phyloP scores from a whole-genome alignment of 1,139 yeast genomes.

The Meyerozyma guilliermondii region DNA sequence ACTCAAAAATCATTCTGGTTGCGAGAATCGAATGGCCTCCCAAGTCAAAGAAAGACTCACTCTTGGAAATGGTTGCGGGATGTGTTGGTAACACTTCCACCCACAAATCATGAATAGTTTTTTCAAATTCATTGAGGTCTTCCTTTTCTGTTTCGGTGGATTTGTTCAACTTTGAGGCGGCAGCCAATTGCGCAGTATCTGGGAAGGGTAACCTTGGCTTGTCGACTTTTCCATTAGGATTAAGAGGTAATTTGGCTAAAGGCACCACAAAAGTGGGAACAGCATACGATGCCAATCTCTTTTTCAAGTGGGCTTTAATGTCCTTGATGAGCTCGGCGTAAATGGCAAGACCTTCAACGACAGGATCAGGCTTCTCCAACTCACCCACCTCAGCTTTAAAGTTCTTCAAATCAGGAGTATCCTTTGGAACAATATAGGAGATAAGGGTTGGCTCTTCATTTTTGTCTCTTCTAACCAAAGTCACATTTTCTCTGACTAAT shows the following conservation, averaged over 20 bases:
- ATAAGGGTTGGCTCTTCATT: conserved; percentile 89
- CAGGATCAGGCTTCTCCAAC: conserved; percentile 46
- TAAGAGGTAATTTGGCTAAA: conserved; percentile 77
- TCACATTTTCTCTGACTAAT: conserved; percentile 83
- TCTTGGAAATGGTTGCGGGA: conserved; percentile 70
- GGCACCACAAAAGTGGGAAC: conserved; percentile 92
- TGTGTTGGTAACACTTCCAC: conserved; percentile 74
- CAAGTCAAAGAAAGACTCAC: conserved; percentile 90
- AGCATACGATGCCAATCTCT: conserved; percentile 88
- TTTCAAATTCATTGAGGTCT: conserved; percentile 57
- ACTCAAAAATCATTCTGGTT: conserved; percentile 91
- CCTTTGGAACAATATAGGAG: conserved; percentile 87
- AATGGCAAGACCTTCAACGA: conserved; percentile 73
- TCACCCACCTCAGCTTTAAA: conserved; percentile 39
- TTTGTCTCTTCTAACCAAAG: conserved; percentile 88
- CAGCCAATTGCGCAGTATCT: conserved; percentile 74
- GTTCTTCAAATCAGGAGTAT: conserved; percentile 48
- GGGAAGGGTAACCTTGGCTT: conserved; percentile 97
- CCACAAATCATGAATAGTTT: conserved; percentile 77
- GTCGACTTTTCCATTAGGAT: conserved; percentile 98
- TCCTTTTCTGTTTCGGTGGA: conserved; percentile 33
- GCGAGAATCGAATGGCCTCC: conserved; percentile 98
- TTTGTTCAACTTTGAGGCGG: conserved; percentile 46
- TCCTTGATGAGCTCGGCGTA: conserved; percentile 77
- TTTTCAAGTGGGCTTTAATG: conserved; percentile 75